These are phyloP conservation scores for Huntiella moniliformis DNA, from an alignment of 2,329 filamentous ascomycete species.

Conservation along the genomic window DNA sequence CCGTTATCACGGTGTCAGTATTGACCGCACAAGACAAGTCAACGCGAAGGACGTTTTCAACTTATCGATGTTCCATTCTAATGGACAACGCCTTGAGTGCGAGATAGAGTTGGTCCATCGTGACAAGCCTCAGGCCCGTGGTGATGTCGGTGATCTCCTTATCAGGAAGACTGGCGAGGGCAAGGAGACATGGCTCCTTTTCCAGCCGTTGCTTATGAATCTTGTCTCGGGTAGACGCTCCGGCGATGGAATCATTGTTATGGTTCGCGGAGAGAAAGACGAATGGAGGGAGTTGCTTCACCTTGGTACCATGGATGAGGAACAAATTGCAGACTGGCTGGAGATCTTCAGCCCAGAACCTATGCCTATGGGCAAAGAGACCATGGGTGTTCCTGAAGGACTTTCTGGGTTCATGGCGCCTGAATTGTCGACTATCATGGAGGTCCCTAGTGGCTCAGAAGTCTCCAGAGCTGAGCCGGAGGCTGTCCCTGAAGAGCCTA, in stretches of 20 bases:
- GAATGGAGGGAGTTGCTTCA: constrained; percentile 75
- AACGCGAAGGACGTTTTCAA: constrained; percentile 80
- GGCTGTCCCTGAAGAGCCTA: constrained; percentile 7
- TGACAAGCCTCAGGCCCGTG: constrained; percentile 52
- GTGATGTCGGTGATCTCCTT: constrained; percentile 63
- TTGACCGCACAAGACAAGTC: constrained; percentile 67
- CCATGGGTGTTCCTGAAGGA: constrained; percentile 15
- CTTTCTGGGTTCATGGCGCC: constrained; percentile 1
- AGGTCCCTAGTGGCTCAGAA: constrained; percentile 8
- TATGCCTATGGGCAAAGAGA: constrained; percentile 15
- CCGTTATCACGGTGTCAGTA: constrained; percentile 46
- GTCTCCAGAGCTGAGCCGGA: background rate
- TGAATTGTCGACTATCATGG: constrained; percentile 10
- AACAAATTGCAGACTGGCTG: constrained; percentile 71
- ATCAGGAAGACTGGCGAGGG: constrained; percentile 73
- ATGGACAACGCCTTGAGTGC: constrained; percentile 74
- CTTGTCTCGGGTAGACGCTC: constrained; percentile 66
- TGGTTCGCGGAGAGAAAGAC: constrained; percentile 52
- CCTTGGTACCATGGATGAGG: constrained; percentile 57
- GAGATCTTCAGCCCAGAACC: constrained; percentile 47
- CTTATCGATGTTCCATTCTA: constrained; percentile 70
- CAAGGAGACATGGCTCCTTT: constrained; percentile 62
- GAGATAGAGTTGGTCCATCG: constrained; percentile 73
- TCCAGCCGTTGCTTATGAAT: constrained; percentile 62
- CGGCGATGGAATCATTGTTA: constrained; percentile 57